These are phyloP conservation scores for Mastigamoeba balamuthi DNA, from an alignment of 78 protist species.

Conservation along the genomic window DNA sequence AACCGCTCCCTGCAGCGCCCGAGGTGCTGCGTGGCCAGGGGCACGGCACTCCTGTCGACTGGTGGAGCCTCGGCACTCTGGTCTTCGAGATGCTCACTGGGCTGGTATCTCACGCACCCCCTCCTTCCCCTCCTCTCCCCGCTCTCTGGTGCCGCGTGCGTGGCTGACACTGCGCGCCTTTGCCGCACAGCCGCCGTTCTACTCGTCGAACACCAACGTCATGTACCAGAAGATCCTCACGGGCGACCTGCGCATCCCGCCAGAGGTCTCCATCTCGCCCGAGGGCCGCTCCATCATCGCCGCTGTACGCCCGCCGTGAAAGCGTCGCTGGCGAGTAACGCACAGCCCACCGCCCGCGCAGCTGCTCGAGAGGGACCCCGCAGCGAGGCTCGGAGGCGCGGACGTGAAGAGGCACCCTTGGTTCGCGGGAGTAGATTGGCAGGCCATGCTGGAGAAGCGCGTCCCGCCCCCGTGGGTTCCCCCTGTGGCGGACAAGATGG, in stretches of 20 bases:
- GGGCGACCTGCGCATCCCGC: slow-evolving; percentile 56
- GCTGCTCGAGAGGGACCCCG: background rate
- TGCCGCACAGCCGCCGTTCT: slow-evolving; percentile 42
- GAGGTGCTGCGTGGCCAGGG: slow-evolving; percentile 72
- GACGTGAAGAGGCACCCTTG: slow-evolving; percentile 52
- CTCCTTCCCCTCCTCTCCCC: background rate
- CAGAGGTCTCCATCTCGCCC: slow-evolving; percentile 18
- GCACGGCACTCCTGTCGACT: slow-evolving; percentile 84
- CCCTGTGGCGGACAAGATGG: background rate
- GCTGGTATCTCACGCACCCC: background rate
- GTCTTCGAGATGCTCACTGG: slow-evolving; percentile 85
- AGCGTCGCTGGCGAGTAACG: slow-evolving; percentile 7
- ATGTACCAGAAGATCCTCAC: slow-evolving; percentile 62
- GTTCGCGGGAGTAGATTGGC: slow-evolving; percentile 58
- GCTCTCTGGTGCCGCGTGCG: background rate
- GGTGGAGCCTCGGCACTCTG: slow-evolving; percentile 89
- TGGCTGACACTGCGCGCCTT: background rate
- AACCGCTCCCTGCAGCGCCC: slow-evolving; percentile 44
- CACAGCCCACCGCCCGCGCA: background rate
- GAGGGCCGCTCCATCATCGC: no score
- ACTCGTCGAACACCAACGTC: slow-evolving; percentile 28
- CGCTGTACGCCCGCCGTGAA: slow-evolving; percentile 38
- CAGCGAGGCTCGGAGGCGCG: slow-evolving; percentile 12
- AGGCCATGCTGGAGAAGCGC: background rate
- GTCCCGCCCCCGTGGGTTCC: background rate